Base-by-base conservation (phyloP, 257 asterid genomes). In the Capsicum chinense region DNA sequence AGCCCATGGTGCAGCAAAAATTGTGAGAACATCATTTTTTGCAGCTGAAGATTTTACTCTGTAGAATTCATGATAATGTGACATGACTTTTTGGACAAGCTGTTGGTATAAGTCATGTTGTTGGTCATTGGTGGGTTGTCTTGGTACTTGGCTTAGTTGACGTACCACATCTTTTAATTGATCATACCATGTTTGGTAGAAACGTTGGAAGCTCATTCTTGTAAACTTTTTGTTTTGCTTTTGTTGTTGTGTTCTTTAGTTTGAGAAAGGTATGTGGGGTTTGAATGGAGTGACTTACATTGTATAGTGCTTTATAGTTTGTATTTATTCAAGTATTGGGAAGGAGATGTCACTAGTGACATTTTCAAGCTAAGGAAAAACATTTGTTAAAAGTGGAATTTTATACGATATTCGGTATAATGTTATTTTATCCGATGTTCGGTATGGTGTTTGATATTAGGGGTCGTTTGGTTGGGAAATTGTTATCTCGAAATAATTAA, bases 1-100 rank as follows among this genome's bases (percentile, higher is more conserved):
- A 70, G 87, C 63, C 98, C 98, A 95, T 19, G 95, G 93, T 2
- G 96, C 91, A 1, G 91, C 4, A 76, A 88, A 91, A 85, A 93
- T 84, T 0, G 82, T 78, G 10, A 95, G 88, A 8, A 92, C 90
- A 76, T 93, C 96, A 13, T 42, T 71, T 59, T 85, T 88, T 11
- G 91, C 87, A 48, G 86, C 90, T 0, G 58, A 54, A 4, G 95
- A 71, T n/a, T 93, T 95, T 79, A 89, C 86, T 4, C 87, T 67
- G 88, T 93, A 89, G 91, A 90, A 95, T 12, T 90, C 93, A 14
- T 78, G 37, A 88, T 87, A 88, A 92, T 95, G 98, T 14, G 90
- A 59, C 73, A 89, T 67, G 44, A 85, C 50, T 79, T 87, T 87
- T 1, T 87, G 88, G 60, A 93, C 90, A 0, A 92, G 93, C 13